Evolutionary conservation across 352 stramenopile species (phyloP), one percentile per base, ranked within the genome.

Genomic region (Globisporangium uncinulatum): DNA sequence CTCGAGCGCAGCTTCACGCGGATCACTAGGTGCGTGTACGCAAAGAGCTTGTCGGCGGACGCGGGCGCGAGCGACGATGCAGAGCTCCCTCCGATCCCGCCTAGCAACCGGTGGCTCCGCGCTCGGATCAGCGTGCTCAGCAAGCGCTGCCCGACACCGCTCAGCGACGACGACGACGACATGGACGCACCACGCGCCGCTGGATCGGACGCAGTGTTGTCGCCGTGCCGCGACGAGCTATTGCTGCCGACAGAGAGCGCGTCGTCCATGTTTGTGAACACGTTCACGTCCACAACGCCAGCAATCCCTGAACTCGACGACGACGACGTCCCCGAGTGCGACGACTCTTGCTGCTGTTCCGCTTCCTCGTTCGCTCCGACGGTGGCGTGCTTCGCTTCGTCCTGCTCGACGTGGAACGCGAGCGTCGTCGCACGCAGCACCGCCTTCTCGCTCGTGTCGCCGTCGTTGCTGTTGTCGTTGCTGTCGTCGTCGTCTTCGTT

Each of bases 281-380:
- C 83, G 56, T 94, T 76, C 42, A 94, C 83, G 24, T 91, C 76
- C 15, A 92, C 79, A 45, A 94, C 83, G 45, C 83, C 83, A 15
- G 81, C 73, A 17, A 91, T 79, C 1, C 69, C 68, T n/a, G 59
- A 63, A 10, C 62, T 74, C 2, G 70, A 73, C 3, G 71, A 73
- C 3, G 71, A 73, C 3, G 63, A 73, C 11, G 66, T 41, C 2
- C 56, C 66, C 4, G 67, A 80, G 10, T 55, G 55, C 2, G 59
- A 44, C 7, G 62, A 63, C 15, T 10, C 48, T 0, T 55, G 45
- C 31, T 49, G 41, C 50, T 55, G 62, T 17, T 53, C 48, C 24
- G 24, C 24, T 29, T 29, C 24, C 24, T 29, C 24, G 24, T 29
- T 29, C 24, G 24, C 24, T 29, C 24, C 24, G 24, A 29, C 24